Evolutionary conservation across 805 yeast genomes (phyloP), one percentile per base, ranked within the genome.

Genomic region (Blastobotrys americana): DNA sequence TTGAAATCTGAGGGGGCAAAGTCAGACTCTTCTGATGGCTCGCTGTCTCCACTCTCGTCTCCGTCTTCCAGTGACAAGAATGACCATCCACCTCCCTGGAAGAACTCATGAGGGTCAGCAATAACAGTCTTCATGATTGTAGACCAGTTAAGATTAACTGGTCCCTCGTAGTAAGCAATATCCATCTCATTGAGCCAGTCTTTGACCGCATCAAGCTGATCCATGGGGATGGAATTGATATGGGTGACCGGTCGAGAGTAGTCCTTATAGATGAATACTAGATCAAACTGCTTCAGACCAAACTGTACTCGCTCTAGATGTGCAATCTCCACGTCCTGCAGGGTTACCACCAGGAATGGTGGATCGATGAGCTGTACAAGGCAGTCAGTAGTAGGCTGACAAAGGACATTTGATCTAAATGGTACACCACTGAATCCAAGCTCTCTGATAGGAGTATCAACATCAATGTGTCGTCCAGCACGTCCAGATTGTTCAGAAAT

Each of bases 101-200:
- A 93, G 69, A 93, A 93, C 59, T 87, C 90, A 61, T 87, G 87
- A 10, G 98, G 97, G 64, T 93, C 96, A 3, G 88, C 80, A 52
- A 76, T 78, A 51, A 90, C 79, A 0, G 97, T 87, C 67, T 88
- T 90, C 96, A 93, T 90, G 60, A 93, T 89, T 19, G 88, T 82
- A 10, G 80, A 72, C 98, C 98, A 93, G 68, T 87, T 88, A 76
- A 93, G 79, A 69, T 90, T 90, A 68, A 93, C 83, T 37, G 95
- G 89, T 43, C 97, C 96, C 58, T 88, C 96, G 60, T 89, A 84
- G 69, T 75, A 81, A 33, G 98, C 96, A 51, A 93, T 84, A 63
- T 93, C 98, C 59, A 93, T 95, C 63, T 93, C 95, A n/a, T 95
- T 86, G 48, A 93, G 71, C 98, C 98, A 93, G 41, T 86, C 87